Percentiles rank a stretch among this genome's conserved stretches.
Evolutionary conservation across 2,329 filamentous ascomycete species (phyloP).

Genomic region (Sarocladium strictum): DNA sequence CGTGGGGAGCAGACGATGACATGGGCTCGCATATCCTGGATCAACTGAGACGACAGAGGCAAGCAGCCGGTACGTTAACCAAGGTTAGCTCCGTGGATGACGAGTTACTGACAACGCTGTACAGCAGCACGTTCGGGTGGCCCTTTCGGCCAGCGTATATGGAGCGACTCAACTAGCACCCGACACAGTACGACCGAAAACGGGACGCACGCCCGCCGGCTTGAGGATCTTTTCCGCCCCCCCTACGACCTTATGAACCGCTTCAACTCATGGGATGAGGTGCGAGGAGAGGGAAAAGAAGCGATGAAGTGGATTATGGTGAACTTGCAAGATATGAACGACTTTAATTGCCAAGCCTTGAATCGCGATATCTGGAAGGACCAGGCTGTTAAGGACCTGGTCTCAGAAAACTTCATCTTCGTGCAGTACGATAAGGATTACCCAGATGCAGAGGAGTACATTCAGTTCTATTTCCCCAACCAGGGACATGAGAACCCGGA

Average conservation of each 20-base stretch:
- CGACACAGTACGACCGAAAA: conserved; percentile 34
- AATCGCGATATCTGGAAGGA: conserved; percentile 98
- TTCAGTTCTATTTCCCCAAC: conserved; percentile 80
- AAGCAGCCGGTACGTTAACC: conserved; percentile 23
- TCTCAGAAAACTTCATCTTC: conserved; percentile 92
- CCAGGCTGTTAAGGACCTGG: conserved; percentile 65
- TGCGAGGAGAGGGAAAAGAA: conserved; percentile 78
- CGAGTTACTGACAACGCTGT: not conserved
- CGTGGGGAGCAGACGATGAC: conserved; percentile 44
- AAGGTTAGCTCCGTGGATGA: not conserved
- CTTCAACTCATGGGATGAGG: conserved; percentile 69
- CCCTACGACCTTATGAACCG: conserved; percentile 85
- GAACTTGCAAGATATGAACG: conserved; percentile 87
- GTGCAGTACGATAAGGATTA: conserved; percentile 90
- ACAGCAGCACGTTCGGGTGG: conserved; percentile 20
- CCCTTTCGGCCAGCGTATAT: conserved; percentile 34
- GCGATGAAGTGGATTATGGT: conserved; percentile 91
- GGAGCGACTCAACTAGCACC: conserved; percentile 23
- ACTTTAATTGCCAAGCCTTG: conserved; percentile 90
- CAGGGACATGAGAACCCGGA: conserved; percentile 71
- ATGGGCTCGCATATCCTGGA: conserved; percentile 57
- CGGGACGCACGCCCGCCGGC: conserved; percentile 62
- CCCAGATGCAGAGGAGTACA: conserved; percentile 68
- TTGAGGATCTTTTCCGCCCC: conserved; percentile 88
- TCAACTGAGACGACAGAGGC: conserved; percentile 50